Base-by-base conservation (phyloP, 2,329 filamentous ascomycete genomes). In the Pseudocercospora vitis region DNA sequence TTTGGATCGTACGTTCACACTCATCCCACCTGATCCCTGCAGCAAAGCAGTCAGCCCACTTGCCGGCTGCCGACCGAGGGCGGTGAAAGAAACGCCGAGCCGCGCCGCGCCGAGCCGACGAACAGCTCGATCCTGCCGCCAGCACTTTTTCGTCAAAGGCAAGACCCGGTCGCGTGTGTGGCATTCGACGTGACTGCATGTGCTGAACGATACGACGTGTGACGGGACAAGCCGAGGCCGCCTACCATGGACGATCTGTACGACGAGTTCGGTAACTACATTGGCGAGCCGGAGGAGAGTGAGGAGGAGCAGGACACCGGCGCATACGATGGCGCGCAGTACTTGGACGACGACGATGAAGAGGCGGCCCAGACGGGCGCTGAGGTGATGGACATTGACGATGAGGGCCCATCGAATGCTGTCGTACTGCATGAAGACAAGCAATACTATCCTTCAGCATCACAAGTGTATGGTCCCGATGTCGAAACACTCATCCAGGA, bases 341-440 rank as follows among this genome's bases (percentile, higher is more conserved):
- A 96, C 72, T 86, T 84, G 58, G 81, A 85, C 64, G 83, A 82
- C 14, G 82, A 80, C 56, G 82, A 82, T 44, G 70, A 82, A 49
- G 71, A 72, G 40, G 69, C 62, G 23, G 66, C 54, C 24, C 77
- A 74, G 33, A 80, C 85, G 31, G 86, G 87, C 40, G 87, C 95
- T 70, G 88, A 96, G 74, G 76, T 94, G 65, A 97, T 99, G 92
- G 89, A 97, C 67, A 76, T 97, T 37, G 92, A 97, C 69, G 84
- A 90, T 71, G 87, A 91, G 45, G 91, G 88, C 11, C 89, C 92
- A 3, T 96, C 91, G 4, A 99, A 97, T 72, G 92, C 94, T 48
- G 91, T 99, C n/a, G 82, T 99, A 53, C 82, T 99, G 40, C 94
- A 99, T 75, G 94, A 99, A 78, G 94, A 99, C 76, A 99, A 99